These are phyloP conservation scores for Arthrobotrys iridis DNA, from an alignment of 2,329 filamentous ascomycete genomes.

Conservation along the genomic window DNA sequence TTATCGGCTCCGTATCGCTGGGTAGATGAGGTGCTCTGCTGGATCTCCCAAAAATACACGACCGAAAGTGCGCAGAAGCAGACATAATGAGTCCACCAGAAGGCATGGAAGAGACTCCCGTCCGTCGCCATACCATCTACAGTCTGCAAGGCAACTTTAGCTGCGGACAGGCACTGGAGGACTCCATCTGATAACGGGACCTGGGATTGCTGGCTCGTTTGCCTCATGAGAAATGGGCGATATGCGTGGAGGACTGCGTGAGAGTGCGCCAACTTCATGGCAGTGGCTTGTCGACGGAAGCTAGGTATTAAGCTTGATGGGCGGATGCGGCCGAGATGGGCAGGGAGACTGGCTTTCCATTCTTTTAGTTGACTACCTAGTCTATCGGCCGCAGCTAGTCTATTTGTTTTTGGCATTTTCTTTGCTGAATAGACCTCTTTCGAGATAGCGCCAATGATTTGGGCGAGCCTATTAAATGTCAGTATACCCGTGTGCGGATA, in stretches of 20 bases:
- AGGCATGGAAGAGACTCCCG: slow-evolving; percentile 61
- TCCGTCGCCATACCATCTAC: slow-evolving; percentile 61
- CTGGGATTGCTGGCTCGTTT: slow-evolving; percentile 54
- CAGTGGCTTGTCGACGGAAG: slow-evolving; percentile 66
- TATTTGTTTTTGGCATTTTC: slow-evolving; percentile 60
- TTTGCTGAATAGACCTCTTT: slow-evolving; percentile 63
- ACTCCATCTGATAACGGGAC: slow-evolving; percentile 60
- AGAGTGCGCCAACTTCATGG: slow-evolving; percentile 67
- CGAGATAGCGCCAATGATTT: slow-evolving; percentile 62
- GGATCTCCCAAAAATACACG: slow-evolving; percentile 63
- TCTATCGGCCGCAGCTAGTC: slow-evolving; percentile 61
- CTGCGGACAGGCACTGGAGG: slow-evolving; percentile 63
- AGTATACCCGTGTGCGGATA: not conserved
- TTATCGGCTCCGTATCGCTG: not conserved
- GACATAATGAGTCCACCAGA: slow-evolving; percentile 64
- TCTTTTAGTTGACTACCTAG: slow-evolving; percentile 62
- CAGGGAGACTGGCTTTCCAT: slow-evolving; percentile 63
- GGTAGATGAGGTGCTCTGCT: slow-evolving; percentile 57
- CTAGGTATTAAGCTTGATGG: slow-evolving; percentile 65
- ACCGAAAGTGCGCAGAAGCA: slow-evolving; percentile 63
- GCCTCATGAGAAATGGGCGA: slow-evolving; percentile 66
- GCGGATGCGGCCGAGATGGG: slow-evolving; percentile 63
- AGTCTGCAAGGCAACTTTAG: slow-evolving; percentile 62
- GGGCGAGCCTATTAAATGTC: slow-evolving; percentile 60
- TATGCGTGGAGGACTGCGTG: slow-evolving; percentile 70